Evolutionary conservation across 768 basidiomycete species (phyloP).

Genomic region (Russula dissimulans): DNA sequence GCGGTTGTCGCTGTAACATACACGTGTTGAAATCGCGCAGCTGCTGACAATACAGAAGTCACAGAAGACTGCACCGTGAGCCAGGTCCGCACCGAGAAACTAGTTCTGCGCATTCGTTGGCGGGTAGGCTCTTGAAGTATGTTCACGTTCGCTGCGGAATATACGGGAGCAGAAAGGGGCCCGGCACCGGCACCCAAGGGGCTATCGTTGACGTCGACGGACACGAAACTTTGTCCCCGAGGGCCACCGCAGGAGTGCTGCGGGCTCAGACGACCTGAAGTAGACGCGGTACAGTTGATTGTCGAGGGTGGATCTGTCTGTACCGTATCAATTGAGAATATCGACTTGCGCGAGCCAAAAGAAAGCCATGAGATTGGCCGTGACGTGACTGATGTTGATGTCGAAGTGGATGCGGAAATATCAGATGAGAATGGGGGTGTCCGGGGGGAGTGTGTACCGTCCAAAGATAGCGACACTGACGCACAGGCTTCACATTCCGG

Average conservation of each 20-base stretch:
- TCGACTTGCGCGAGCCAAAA: conserved; percentile 16
- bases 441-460: background rate
- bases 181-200: conserved; percentile 9
- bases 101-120: background rate
- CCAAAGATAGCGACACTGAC: conserved; percentile 3
- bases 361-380: conserved; percentile 18
- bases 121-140: conserved; percentile 1
- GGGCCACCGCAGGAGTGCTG: conserved; percentile 14
- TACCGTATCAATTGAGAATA: background rate
- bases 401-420: background rate
- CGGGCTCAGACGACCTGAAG: background rate
- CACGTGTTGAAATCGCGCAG: conserved; percentile 44
- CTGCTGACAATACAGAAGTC: conserved; percentile 13
- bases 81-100: conserved; percentile 2
- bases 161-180: background rate
- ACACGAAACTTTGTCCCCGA: conserved; percentile 14
- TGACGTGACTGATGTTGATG: conserved; percentile 3
- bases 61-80: conserved; percentile 8
- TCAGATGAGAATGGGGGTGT: background rate
- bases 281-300: background rate
- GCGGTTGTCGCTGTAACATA: conserved; percentile 49
- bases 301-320: background rate
- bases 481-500: conserved; percentile 14
- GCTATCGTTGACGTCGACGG: conserved; percentile 14
- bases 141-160: background rate